Evolutionary conservation across 805 yeast genomes (phyloP), one percentile per base, ranked within the genome.

Genomic region (Kodamaea leandrae): DNA sequence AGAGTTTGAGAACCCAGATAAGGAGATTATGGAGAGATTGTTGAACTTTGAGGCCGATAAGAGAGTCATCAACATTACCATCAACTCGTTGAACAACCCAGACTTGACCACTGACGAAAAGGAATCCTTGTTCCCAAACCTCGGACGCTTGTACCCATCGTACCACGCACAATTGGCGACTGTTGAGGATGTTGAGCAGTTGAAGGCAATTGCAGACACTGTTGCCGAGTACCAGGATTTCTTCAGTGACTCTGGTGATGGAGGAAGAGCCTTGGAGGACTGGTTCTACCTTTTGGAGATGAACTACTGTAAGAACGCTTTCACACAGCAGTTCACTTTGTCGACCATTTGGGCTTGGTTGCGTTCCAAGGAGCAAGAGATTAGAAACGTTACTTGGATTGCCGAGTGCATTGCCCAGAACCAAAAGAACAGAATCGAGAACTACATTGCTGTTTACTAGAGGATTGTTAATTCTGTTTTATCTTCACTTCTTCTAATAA

Each of bases 381-480:
- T 95, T 45, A 79, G 99, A 66, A 93, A 93, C 63, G 84, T 93
- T 51, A 88, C 98, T n/a, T 93, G 99, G 99, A 91, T 93, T 43
- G 96, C 98, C 37, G 99, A 93, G 70, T 93, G 99, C 72, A 93
- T 93, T 69, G 96, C 98, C 23, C 99, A 95, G 65, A 90, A 89
- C 61, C 99, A 93, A 74, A 87, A 89, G 70, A 95, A 87, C 60
- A 80, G 96, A 63, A 87, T 93, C 51, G 82, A 84, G 54, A 87
- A 86, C 63, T 95, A 89, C 62, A 89, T 95, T 46, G 72, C 95
- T 32, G 96, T 91, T 29, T 88, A 82, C 53, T 89, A 69, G 39
- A 9, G 7, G 7, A 26, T 17, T 15, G 29, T 30, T 19, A 36
- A 20, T 18, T 34, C 26, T 21, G 27, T 27, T 23, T 27, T 13